A percentile compares a stretch with the other conserved stretches of the same genome.
Conservation (phyloP, 768 basidiomycete species). For the Macrocybe gigantea region DNA sequence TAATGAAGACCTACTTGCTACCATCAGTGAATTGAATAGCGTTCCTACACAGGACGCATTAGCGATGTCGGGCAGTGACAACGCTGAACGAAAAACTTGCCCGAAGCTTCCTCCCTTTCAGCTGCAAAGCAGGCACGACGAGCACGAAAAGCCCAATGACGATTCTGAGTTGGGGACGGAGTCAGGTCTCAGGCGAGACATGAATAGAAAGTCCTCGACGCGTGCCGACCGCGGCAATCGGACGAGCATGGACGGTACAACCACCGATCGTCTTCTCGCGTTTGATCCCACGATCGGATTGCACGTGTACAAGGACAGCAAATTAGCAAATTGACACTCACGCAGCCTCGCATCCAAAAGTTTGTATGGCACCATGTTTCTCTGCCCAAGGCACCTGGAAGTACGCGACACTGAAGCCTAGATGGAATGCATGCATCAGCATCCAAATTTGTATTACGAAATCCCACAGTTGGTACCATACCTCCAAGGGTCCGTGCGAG, state of each 20-base stretch:
- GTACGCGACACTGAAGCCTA: constrained; percentile 48
- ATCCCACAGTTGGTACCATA: neutral
- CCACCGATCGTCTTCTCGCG: too few relatives aligned
- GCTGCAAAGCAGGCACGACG: constrained; percentile 41
- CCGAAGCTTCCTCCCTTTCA: constrained; percentile 35
- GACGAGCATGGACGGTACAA: too few relatives aligned
- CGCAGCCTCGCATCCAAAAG: constrained; percentile 52
- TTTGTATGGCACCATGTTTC: constrained; percentile 46
- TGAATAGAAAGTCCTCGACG: neutral
- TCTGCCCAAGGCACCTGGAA: constrained; percentile 54
- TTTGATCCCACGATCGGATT: too few relatives aligned
- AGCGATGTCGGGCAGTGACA: too few relatives aligned
- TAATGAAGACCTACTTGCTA: too few relatives aligned
- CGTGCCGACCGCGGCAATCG: too few relatives aligned
- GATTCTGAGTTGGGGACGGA: constrained; percentile 21
- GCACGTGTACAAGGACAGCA: neutral
- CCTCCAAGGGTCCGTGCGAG: constrained; percentile 46
- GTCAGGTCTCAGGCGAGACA: neutral
- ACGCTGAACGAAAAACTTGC: constrained; percentile 21
- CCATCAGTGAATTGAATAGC: constrained; percentile 11
- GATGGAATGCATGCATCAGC: neutral
- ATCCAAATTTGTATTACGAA: neutral
- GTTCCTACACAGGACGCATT: constrained; percentile 8
- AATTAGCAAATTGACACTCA: constrained; percentile 16
- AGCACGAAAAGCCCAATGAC: constrained; percentile 43